Percentiles rank a stretch among this genome's conserved stretches.
Conservation (phyloP, 2,329 filamentous ascomycete genomes). For the Pseudogymnoascus sp. region DNA sequence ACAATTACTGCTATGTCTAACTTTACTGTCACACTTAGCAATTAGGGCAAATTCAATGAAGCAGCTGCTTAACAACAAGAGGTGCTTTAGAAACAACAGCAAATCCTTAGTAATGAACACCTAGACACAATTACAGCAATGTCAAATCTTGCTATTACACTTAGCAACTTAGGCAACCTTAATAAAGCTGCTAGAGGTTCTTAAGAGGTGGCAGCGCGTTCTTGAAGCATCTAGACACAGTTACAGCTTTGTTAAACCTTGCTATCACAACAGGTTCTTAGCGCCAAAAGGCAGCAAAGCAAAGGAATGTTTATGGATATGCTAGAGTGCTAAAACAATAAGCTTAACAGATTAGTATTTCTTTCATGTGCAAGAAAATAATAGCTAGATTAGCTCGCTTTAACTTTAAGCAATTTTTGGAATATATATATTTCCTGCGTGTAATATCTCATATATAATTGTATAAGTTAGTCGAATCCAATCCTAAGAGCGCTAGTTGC, state of each 20-base stretch:
- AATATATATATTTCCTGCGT: too few species aligned
- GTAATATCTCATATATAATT: too few species aligned
- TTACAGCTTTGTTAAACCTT: constrained; percentile 2
- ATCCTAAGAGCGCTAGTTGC: too few species aligned
- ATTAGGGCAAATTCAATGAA: not conserved
- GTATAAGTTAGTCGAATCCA: too few species aligned
- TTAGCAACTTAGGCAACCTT: not conserved
- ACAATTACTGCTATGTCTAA: constrained; percentile 3
- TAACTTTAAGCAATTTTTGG: too few species aligned
- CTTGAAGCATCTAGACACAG: constrained; percentile 11
- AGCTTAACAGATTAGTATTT: too few species aligned
- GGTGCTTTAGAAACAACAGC: not conserved
- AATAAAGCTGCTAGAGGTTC: not conserved
- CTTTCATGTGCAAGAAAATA: too few species aligned
- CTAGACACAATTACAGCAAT: constrained; percentile 7
- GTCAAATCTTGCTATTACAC: not conserved
- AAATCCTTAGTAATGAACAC: constrained; percentile 10
- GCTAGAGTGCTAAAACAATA: too few species aligned
- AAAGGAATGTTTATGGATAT: too few species aligned
- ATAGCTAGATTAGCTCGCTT: too few species aligned
- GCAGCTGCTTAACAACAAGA: not conserved
- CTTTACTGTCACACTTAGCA: not conserved
- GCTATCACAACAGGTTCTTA: not conserved
- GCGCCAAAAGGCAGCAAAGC: not conserved
- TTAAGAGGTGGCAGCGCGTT: not conserved